Evolutionary conservation across 2,329 filamentous ascomycete species (phyloP), one percentile per base, ranked within the genome.

Genomic region (Orbilia blumenaviensis): DNA sequence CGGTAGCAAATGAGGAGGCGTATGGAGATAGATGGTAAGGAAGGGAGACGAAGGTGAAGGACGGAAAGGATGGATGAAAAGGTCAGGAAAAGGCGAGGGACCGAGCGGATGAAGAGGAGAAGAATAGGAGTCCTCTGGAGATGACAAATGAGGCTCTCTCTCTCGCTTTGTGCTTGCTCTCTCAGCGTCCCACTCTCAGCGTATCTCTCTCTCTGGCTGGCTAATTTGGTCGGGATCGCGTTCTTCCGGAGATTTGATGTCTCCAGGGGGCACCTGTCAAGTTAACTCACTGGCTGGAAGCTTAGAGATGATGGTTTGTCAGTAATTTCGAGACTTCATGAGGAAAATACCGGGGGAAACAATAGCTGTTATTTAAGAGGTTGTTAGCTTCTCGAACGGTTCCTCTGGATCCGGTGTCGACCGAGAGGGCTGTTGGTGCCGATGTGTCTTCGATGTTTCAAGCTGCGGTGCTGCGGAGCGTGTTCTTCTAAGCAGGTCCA

Each of bases 161-260:
- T 36, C 27, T 67, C 29, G 12, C 36, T 61, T 8, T 25, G 10
- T 23, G 12, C 18, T 61, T 10, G 29, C 29, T 58, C 16, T 41
- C 34, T 27, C 27, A 36, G 38, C 42, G 29, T 60, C 29, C 16
- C 34, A 16, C 36, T 66, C 42, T 54, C 42, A 25, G 29, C 27
- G 38, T 14, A 14, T 48, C 46, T 14, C 46, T 48, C 34, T 60
- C 62, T 76, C 21, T 69, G 72, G 58, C 48, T 76, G 69, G 58
- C 48, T 76, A 76, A 76, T 68, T 68, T 69, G 64, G 58, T 76
- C 72, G 72, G 72, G 58, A 68, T 76, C 69, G 69, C 69, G 69
- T 63, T 46, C 54, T 67, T 67, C 72, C 72, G 72, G 72, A 69
- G 72, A 75, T 76, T 72, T 76, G 72, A 61, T 44, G 27, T 25